Evolutionary conservation across 768 basidiomycete genomes (phyloP).

Genomic region (Xerocomellus amylosporus): DNA sequence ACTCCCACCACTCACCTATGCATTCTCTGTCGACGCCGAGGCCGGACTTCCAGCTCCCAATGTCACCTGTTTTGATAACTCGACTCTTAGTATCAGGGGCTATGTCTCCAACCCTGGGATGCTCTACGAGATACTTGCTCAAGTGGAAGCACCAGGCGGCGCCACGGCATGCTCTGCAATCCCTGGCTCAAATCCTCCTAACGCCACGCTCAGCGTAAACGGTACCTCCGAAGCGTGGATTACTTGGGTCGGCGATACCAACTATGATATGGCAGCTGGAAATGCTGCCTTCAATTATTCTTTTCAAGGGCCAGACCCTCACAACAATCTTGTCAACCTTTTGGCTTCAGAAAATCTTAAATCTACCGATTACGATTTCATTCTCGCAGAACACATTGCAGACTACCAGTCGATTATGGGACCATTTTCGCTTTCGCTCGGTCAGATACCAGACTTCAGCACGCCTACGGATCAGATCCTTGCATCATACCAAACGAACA

Average conservation of each 20-base stretch:
- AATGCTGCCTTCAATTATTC: constrained; percentile 53
- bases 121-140: constrained; percentile 64
- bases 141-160: constrained; percentile 38
- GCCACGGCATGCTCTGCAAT: constrained; percentile 33
- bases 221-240: constrained; percentile 56
- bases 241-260: constrained; percentile 72
- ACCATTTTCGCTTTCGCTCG: constrained; percentile 56
- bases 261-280: constrained; percentile 64
- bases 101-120: constrained; percentile 54
- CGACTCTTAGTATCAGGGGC: constrained; percentile 56
- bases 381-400: constrained; percentile 48
- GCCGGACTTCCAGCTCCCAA: constrained; percentile 52
- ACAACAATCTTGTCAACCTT: constrained; percentile 40
- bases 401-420: constrained; percentile 47
- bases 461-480: constrained; percentile 59
- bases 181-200: constrained; percentile 32
- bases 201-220: constrained; percentile 48
- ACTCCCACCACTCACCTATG: constrained; percentile 44
- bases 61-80: constrained; percentile 56
- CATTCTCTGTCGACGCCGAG: constrained; percentile 47
- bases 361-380: constrained; percentile 34
- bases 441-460: constrained; percentile 51
- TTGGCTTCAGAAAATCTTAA: constrained; percentile 30
- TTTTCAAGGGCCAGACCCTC: constrained; percentile 64
- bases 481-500: constrained; percentile 48